phyloP scores from a whole-genome alignment of 768 basidiomycete species.

The Tephrocybe sp. region DNA sequence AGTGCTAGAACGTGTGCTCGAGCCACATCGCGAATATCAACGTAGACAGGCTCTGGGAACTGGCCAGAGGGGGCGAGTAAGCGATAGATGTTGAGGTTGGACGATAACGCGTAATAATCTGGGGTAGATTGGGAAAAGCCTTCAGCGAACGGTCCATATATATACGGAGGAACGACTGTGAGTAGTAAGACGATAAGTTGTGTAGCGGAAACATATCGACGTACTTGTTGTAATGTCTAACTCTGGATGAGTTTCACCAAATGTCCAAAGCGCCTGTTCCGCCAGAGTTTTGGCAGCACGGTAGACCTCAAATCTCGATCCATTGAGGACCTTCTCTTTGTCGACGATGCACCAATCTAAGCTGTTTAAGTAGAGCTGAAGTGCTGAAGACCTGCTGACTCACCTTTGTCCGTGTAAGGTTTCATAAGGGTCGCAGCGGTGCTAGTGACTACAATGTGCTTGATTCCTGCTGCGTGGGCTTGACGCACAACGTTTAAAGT shows the following conservation, averaged over 20 bases:
- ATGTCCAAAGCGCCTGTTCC: slow-evolving; percentile 41
- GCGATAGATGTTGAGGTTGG: slow-evolving; percentile 27
- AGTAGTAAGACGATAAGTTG: background rate
- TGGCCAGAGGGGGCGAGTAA: slow-evolving; percentile 23
- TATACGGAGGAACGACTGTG: slow-evolving; percentile 35
- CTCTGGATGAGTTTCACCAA: slow-evolving; percentile 38
- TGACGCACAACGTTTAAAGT: slow-evolving; percentile 39
- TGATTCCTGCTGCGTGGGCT: slow-evolving; percentile 33
- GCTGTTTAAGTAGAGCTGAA: background rate
- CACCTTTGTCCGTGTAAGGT: slow-evolving; percentile 28
- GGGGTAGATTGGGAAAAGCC: slow-evolving; percentile 20
- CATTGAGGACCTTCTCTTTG: slow-evolving; percentile 26
- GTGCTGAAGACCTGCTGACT: too few relatives aligned
- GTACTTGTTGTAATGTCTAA: slow-evolving; percentile 38
- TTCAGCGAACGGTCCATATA: slow-evolving; percentile 35
- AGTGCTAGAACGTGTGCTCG: slow-evolving; percentile 31
- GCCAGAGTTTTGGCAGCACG: slow-evolving; percentile 37
- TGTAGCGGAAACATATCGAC: too few relatives aligned
- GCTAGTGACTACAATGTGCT: slow-evolving; percentile 37
- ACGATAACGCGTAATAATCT: slow-evolving; percentile 24
- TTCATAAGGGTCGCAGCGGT: slow-evolving; percentile 27
- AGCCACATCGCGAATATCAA: slow-evolving; percentile 36
- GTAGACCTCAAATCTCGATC: slow-evolving; percentile 26
- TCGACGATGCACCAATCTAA: slow-evolving; percentile 36
- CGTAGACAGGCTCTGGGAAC: slow-evolving; percentile 24